These are phyloP conservation scores for Aspergillus cejpii DNA, from an alignment of 2,329 filamentous ascomycete species.

Conservation along the genomic window DNA sequence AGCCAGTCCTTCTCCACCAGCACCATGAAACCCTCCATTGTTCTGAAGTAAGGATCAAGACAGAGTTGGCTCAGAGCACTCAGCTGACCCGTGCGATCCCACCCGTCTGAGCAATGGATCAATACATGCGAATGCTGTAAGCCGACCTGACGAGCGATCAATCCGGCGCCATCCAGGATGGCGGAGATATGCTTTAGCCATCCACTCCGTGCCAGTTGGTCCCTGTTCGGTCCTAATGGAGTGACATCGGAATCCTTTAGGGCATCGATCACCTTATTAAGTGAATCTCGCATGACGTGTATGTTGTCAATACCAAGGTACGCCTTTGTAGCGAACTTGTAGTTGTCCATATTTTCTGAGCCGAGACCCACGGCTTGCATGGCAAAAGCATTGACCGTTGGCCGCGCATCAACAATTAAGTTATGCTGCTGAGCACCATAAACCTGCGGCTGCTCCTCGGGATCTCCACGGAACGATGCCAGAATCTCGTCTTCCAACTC, in stretches of 20 bases:
- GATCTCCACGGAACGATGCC: constrained; percentile 48
- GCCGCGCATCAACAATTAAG: constrained; percentile 90
- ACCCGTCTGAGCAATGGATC: constrained; percentile 96
- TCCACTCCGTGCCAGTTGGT: constrained; percentile 71
- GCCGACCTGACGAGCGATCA: constrained; percentile 82
- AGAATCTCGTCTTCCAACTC: constrained; percentile 63
- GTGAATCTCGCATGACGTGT: constrained; percentile 90
- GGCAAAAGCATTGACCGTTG: constrained; percentile 86
- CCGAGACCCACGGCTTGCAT: constrained; percentile 91
- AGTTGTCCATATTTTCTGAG: constrained; percentile 97
- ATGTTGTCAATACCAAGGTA: constrained; percentile 98
- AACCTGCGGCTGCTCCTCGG: constrained; percentile 58
- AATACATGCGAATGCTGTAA: constrained; percentile 90
- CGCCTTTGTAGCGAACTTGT: constrained; percentile 81
- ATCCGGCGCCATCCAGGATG: constrained; percentile 73
- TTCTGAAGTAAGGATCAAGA: constrained; percentile 91
- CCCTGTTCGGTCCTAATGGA: constrained; percentile 70
- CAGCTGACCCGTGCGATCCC: constrained; percentile 94
- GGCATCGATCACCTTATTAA: constrained; percentile 79
- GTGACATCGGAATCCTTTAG: constrained; percentile 89
- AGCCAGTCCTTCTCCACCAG: constrained; percentile 97
- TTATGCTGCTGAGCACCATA: constrained; percentile 93
- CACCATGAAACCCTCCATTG: constrained; percentile 88
- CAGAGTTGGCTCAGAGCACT: constrained; percentile 88
- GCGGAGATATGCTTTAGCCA: constrained; percentile 87